Percentiles rank a stretch among this genome's conserved stretches.
Conservation (phyloP, 495 filamentous ascomycete genomes). For the Trichoderma erinaceum region DNA sequence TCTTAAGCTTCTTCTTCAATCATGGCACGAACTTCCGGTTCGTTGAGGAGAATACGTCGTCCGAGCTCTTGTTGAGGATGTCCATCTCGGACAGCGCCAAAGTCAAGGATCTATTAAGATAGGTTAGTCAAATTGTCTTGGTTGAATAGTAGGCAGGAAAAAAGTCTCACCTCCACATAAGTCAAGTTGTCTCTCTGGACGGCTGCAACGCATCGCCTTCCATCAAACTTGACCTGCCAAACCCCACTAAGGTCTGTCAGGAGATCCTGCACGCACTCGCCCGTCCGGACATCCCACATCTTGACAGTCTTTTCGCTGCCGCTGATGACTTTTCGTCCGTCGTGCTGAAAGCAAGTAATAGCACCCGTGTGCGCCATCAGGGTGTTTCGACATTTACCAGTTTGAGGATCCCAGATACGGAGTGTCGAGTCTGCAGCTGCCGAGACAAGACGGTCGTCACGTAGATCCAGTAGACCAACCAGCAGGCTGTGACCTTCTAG, state of each 20-base stretch:
- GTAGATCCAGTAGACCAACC: constrained; percentile 84
- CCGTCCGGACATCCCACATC: constrained; percentile 95
- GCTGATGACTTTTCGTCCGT: constrained; percentile 93
- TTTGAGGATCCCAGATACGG: constrained; percentile 95
- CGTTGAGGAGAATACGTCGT: constrained; percentile 72
- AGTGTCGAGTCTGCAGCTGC: constrained; percentile 94
- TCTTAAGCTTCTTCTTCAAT: constrained; percentile 35
- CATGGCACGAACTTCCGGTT: constrained; percentile 43
- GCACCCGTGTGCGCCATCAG: constrained; percentile 91
- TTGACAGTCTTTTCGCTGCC: constrained; percentile 94
- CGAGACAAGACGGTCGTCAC: constrained; percentile 82
- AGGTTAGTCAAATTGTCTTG: constrained; percentile 9
- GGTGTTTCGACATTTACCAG: constrained; percentile 80
- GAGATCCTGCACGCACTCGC: constrained; percentile 88
- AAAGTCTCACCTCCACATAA: constrained; percentile 76
- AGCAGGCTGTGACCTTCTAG: constrained; percentile 92
- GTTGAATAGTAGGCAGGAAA: not conserved
- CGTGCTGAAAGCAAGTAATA: constrained; percentile 98
- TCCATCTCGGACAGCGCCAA: constrained; percentile 82
- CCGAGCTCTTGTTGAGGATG: constrained; percentile 69
- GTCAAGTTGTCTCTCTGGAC: constrained; percentile 89
- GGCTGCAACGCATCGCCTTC: constrained; percentile 89
- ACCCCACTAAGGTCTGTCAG: constrained; percentile 93
- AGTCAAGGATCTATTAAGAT: constrained; percentile 67
- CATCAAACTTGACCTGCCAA: constrained; percentile 98